These are phyloP conservation scores for Botrytis galanthina DNA, from an alignment of 2,329 filamentous ascomycete species.

Conservation along the genomic window DNA sequence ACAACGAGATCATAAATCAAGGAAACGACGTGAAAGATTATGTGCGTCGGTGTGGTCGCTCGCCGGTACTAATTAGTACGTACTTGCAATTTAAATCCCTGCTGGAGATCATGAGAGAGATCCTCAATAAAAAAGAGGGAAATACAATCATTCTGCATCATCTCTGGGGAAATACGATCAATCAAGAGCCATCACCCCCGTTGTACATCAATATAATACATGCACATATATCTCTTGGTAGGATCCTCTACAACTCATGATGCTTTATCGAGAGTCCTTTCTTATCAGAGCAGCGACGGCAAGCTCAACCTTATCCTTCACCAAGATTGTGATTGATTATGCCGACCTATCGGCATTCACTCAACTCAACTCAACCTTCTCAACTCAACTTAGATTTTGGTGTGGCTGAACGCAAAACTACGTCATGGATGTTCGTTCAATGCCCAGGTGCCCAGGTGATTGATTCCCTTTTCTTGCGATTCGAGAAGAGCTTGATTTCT, in stretches of 20 bases:
- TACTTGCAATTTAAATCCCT: slow-evolving; percentile 5
- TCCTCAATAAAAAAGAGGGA: not conserved
- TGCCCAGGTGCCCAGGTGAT: too few relatives aligned
- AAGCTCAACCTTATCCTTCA: not conserved
- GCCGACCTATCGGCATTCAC: not conserved
- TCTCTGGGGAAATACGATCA: not conserved
- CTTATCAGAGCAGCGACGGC: not conserved
- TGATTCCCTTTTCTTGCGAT: not conserved
- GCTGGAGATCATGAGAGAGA: slow-evolving; percentile 10
- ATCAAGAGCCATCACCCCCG: not conserved
- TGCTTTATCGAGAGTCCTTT: not conserved
- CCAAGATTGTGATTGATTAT: not conserved
- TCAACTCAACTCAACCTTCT: too few relatives aligned
- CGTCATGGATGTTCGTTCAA: not conserved
- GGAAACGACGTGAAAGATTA: not conserved
- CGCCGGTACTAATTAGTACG: too few relatives aligned
- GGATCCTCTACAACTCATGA: not conserved
- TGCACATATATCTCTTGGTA: not conserved
- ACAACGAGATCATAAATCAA: not conserved
- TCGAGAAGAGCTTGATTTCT: not conserved
- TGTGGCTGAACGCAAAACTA: slow-evolving; percentile 5
- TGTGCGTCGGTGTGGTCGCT: not conserved
- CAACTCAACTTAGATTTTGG: not conserved
- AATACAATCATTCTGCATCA: not conserved
- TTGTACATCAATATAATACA: not conserved